These are phyloP conservation scores for Pseudohyphozyma bogoriensis DNA, from an alignment of 768 basidiomycete genomes.

Conservation along the genomic window DNA sequence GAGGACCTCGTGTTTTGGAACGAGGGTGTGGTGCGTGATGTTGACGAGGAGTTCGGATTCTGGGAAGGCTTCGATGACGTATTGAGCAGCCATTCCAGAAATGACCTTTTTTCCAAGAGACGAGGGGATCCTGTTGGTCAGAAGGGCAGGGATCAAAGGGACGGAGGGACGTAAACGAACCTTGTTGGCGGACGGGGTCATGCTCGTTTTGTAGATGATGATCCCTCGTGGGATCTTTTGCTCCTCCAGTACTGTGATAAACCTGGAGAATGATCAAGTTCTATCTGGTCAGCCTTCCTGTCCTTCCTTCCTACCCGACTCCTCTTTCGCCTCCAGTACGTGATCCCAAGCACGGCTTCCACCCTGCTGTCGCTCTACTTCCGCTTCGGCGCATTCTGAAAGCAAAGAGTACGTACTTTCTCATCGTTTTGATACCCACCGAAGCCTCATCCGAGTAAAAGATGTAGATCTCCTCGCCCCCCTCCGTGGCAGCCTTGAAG, in stretches of 20 bases:
- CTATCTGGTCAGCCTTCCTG: too few relatives aligned
- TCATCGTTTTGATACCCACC: conserved; percentile 94
- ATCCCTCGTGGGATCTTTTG: conserved; percentile 82
- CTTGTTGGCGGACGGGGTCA: conserved; percentile 95
- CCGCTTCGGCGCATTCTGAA: too few relatives aligned
- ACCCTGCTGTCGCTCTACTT: not conserved
- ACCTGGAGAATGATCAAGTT: conserved; percentile 45
- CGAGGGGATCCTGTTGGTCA: not conserved
- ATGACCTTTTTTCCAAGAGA: conserved; percentile 56
- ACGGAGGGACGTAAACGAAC: conserved; percentile 41
- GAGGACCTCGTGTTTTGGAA: conserved; percentile 84
- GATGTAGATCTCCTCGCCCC: conserved; percentile 72
- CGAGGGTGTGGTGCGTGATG: conserved; percentile 89
- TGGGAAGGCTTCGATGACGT: conserved; percentile 87
- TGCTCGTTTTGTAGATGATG: conserved; percentile 88
- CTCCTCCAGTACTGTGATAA: conserved; percentile 82
- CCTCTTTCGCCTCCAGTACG: not conserved
- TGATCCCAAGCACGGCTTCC: too few relatives aligned
- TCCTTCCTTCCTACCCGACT: not conserved
- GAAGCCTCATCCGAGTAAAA: conserved; percentile 92
- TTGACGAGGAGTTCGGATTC: conserved; percentile 95
- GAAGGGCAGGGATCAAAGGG: not conserved
- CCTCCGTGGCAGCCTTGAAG: conserved; percentile 70
- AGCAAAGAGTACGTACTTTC: conserved; percentile 58
- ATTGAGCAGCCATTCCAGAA: conserved; percentile 73